These are phyloP conservation scores for Lithospermum erythrorhizon DNA, from an alignment of 257 asterid species.

Conservation along the genomic window DNA sequence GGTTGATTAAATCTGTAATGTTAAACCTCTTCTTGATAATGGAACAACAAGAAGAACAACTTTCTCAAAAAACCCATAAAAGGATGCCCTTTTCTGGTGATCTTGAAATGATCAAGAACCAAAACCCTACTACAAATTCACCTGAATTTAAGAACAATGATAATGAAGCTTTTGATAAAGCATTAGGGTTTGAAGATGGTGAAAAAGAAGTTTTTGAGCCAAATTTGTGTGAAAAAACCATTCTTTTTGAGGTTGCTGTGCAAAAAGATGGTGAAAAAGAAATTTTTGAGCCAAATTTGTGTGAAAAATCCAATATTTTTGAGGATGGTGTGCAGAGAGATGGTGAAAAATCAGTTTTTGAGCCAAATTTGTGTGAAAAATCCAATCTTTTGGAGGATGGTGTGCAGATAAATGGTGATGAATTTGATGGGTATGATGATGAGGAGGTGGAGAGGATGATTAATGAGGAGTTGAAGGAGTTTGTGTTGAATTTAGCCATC, in stretches of 20 bases:
- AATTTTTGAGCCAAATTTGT: background rate
- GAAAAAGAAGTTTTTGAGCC: background rate
- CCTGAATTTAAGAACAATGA: too few species aligned
- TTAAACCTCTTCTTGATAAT: too few species aligned
- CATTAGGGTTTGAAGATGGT: too few species aligned
- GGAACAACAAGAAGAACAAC: too few species aligned
- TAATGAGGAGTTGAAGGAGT: slow-evolving; percentile 11
- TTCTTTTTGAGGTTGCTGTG: background rate
- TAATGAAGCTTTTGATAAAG: too few species aligned
- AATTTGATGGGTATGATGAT: slow-evolving; percentile 7
- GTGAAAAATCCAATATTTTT: too few species aligned
- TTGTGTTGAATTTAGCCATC: slow-evolving; percentile 7
- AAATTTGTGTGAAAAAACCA: background rate
- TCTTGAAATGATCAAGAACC: too few species aligned
- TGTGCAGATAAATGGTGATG: background rate
- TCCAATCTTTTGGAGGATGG: background rate
- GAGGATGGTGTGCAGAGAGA: background rate
- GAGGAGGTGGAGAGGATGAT: slow-evolving; percentile 10
- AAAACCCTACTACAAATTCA: too few species aligned
- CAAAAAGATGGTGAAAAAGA: background rate
- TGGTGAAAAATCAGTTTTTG: background rate
- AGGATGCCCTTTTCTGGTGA: too few species aligned
- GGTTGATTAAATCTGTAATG: too few species aligned
- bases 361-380: background rate
- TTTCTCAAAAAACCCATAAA: too few species aligned